Evolutionary conservation across 352 stramenopile genomes (phyloP), one percentile per base, ranked within the genome.

Genomic region (Globisporangium paddicum): DNA sequence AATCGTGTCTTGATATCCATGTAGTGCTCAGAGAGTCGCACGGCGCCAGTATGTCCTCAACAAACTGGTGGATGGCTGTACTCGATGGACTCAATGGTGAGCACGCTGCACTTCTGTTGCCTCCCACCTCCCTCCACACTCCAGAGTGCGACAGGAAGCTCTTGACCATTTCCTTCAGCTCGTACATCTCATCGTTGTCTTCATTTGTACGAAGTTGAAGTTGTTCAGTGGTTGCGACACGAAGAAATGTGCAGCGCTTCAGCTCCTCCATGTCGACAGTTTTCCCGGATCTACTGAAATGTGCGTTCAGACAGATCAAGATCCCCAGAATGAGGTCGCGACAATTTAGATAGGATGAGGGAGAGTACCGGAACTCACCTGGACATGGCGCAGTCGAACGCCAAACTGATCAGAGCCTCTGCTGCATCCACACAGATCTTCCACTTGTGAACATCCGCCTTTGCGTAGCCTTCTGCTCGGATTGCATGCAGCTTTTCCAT

Each of bases 391-490:
- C 67, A 57, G 1, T 52, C 59, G 16, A 64, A 56, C 5, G 67
- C 64, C 37, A 81, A 46, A 5, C 51, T 66, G 34, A 83, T 68
- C 18, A 81, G 51, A 0, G 56, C 62, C 9, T 79, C 60, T 2
- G 70, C 55, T 16, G 58, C 60, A 57, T 81, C 69, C 37, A 67
- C 56, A 25, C 72, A 79, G 5, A 72, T 45, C 1, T 40, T 28
- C 60, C 58, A 65, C 14, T 60, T 59, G 23, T 58, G 47, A 25
- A 68, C 37, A 2, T 62, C 40, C 2, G 70, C 46, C 23, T 73
- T 77, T 18, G 66, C 67, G 19, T 59, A 41, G 30, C 54, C 65
- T 30, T 67, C 46, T 23, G 25, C 37, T 13, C 72, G 76, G 56
- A 86, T 56, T 3, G 65, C 63, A 25, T 67, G 38, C 6, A 87